phyloP scores from a whole-genome alignment of 257 asterid species.

The Nicotiana knightiana region DNA sequence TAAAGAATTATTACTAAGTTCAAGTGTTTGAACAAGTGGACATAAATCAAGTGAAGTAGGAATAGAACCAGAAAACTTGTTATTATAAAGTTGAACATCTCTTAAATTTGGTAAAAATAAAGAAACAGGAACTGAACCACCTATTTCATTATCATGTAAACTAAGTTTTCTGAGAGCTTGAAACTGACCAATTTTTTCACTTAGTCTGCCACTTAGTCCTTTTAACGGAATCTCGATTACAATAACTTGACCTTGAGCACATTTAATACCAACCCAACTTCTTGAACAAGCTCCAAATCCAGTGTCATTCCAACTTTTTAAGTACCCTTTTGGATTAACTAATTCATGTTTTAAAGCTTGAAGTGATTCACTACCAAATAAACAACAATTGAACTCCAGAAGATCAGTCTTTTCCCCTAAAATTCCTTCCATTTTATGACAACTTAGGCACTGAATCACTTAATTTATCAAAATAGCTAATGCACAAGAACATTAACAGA shows the following conservation, averaged over 20 bases:
- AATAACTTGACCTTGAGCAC: too few relatives aligned
- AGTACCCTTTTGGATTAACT: too few relatives aligned
- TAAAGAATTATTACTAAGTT: constrained; percentile 62
- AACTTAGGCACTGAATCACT: background rate
- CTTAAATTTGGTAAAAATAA: constrained; percentile 65
- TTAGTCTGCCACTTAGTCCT: too few relatives aligned
- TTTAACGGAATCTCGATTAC: too few relatives aligned
- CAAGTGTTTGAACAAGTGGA: constrained; percentile 70
- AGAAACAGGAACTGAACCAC: constrained; percentile 63
- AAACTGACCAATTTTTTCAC: too few relatives aligned
- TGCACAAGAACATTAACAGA: background rate
- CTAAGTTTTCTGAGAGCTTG: too few relatives aligned
- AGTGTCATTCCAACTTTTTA: too few relatives aligned
- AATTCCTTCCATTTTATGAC: background rate
- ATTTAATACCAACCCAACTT: too few relatives aligned
- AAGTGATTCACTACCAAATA: too few relatives aligned
- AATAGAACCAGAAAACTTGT: constrained; percentile 55
- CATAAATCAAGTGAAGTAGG: constrained; percentile 72
- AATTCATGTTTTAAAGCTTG: too few relatives aligned
- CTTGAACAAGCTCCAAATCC: too few relatives aligned
- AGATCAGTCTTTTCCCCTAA: background rate
- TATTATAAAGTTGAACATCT: constrained; percentile 81
- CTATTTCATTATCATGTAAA: background rate
- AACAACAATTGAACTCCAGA: too few relatives aligned
- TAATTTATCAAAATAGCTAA: background rate